Evolutionary conservation across 2,329 filamentous ascomycete genomes (phyloP).

Genomic region (Bipolaris zeicola): DNA sequence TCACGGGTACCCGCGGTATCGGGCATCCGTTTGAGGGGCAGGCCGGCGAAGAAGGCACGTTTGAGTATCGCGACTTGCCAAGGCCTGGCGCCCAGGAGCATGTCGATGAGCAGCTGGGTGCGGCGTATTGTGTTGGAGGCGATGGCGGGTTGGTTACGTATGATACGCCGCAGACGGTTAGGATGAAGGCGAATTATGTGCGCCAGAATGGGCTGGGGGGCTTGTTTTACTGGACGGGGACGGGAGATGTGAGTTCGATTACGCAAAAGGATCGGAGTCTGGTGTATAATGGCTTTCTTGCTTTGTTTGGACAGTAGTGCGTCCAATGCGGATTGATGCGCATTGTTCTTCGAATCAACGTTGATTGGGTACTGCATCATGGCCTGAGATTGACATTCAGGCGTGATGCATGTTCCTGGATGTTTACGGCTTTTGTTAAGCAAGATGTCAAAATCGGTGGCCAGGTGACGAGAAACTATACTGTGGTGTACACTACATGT

Average conservation of each 20-base stretch:
- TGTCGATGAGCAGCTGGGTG: slow-evolving; percentile 69
- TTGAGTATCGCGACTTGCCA: slow-evolving; percentile 76
- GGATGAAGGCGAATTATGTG: slow-evolving; percentile 75
- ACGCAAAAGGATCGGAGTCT: slow-evolving; percentile 60
- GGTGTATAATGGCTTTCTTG: slow-evolving; percentile 64
- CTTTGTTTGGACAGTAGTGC: slow-evolving; percentile 49
- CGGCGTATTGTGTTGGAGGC: slow-evolving; percentile 73
- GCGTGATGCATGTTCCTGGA: no score
- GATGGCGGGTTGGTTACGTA: slow-evolving; percentile 81
- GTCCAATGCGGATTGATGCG: neutral
- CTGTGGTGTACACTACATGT: neutral
- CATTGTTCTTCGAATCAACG: neutral
- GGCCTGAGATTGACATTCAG: no score
- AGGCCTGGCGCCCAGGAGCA: slow-evolving; percentile 65
- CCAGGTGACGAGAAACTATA: neutral
- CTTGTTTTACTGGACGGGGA: slow-evolving; percentile 82
- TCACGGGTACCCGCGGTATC: slow-evolving; percentile 67
- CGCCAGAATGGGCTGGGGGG: slow-evolving; percentile 74
- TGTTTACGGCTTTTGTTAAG: no score
- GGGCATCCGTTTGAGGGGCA: slow-evolving; percentile 63
- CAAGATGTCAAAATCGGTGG: neutral
- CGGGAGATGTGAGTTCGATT: slow-evolving; percentile 63
- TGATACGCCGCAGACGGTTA: slow-evolving; percentile 77
- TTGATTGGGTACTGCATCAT: neutral
- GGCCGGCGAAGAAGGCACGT: slow-evolving; percentile 68